phyloP scores from a whole-genome alignment of 139 green algal species.

The Gonium pectorale region DNA sequence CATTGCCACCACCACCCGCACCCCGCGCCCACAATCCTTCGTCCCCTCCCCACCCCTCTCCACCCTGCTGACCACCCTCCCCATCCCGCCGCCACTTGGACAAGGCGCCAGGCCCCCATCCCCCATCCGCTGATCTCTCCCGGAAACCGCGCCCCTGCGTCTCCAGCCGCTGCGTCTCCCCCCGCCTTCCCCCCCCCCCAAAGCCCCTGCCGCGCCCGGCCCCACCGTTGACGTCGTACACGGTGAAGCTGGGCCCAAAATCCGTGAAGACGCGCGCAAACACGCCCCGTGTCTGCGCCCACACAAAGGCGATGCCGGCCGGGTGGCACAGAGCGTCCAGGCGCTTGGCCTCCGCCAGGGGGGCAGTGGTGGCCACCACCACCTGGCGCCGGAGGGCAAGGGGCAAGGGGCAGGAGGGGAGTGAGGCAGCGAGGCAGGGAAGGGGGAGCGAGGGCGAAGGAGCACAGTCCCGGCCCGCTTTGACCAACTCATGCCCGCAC shows the following conservation, averaged over 20 bases:
- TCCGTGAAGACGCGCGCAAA: conserved; percentile 97
- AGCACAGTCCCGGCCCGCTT: too few species aligned
- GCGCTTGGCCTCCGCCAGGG: conserved; percentile 73
- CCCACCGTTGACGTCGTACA: conserved; percentile 92
- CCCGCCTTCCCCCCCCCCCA: background rate
- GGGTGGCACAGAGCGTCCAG: conserved; percentile 89
- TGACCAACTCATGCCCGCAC: too few species aligned
- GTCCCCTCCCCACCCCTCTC: too few species aligned
- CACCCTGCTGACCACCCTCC: too few species aligned
- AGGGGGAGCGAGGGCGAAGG: too few species aligned
- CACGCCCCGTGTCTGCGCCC: conserved; percentile 87
- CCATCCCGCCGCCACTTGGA: too few species aligned
- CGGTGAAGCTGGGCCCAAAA: conserved; percentile 92
- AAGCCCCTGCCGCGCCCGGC: background rate
- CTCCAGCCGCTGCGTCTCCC: too few species aligned
- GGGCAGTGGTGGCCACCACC: conserved; percentile 84
- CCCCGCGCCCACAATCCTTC: too few species aligned
- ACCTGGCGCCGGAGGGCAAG: conserved; percentile 68
- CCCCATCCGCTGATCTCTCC: too few species aligned
- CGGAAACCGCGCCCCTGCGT: too few species aligned
- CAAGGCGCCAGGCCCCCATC: too few species aligned
- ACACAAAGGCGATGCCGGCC: conserved; percentile 88
- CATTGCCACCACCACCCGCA: too few species aligned
- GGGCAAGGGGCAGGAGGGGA: background rate
- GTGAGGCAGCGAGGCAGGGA: background rate